Evolutionary conservation across 139 green algal genomes (phyloP), one percentile per base, ranked within the genome.

Genomic region (Chlamydomonas sp.): DNA sequence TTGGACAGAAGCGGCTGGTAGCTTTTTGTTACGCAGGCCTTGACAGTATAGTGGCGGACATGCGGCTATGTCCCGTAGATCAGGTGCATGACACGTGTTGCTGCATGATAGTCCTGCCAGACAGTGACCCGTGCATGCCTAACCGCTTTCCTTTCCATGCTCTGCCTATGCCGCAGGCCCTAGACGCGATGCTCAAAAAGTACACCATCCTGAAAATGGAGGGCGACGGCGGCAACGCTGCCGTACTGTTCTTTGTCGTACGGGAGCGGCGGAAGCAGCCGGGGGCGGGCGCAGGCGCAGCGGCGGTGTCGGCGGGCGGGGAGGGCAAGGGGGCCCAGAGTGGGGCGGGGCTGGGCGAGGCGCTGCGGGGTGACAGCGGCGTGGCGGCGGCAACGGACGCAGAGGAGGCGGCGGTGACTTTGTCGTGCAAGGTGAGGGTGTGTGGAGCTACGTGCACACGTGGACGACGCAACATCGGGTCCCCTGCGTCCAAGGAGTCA

Each of bases 341-440:
- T 49, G 31, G 31, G 31, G 31, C 31, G 0, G 31, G 31, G 31
- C 31, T 49, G 31, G 31, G 31, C 31, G 31, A 49, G 31, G 31
- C 31, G 31, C 31, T 49, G 31, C 31, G 31, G 31, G 31, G 31
- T 18, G 12, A 5, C 69, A 31, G 69, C 14, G 12, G 9, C 69
- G 69, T 14, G 17, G 14, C 9, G 9, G 77, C 5, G 15, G 58
- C 81, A 7, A 86, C 83, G 74, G 83, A 88, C 17, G 83, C 74
- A 31, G 83, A 88, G 83, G 83, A 88, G 31, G 83, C 76, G 74
- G 83, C 83, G 15, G 63, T 88, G 63, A 60, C 57, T 14, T 12
- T 76, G 63, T 76, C 73, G 8, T 88, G 83, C 83, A 66, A 76
- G 83, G 83, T 81, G 60, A 0, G 82, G 74, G 8, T 6, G 49